A percentile compares a stretch with the other conserved stretches of the same genome.
Conservation (phyloP, 225 moss, liverwort and hornwort species). For the Lunularia cruciata region DNA sequence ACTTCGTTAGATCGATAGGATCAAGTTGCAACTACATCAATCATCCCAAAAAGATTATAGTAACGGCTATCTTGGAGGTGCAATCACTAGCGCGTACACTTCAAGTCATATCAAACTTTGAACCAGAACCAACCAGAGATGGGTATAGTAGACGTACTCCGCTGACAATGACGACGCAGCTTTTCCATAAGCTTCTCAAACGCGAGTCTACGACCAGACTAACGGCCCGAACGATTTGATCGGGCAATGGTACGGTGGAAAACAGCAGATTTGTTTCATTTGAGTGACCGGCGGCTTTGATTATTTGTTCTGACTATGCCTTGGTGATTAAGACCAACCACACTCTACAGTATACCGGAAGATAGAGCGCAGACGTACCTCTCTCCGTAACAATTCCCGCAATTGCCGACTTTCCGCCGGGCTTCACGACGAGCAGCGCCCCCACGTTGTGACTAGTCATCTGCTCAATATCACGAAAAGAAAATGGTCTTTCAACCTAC, state of each 20-base stretch:
- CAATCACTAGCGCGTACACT: neutral
- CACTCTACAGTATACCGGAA: neutral
- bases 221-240: too few species aligned
- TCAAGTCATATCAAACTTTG: neutral
- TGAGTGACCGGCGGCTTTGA: neutral
- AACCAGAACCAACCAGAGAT: too few species aligned
- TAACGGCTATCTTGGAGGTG: neutral
- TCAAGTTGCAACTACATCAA: too few species aligned
- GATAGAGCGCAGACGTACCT: conserved; percentile 39
- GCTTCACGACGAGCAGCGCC: conserved; percentile 86
- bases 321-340: neutral
- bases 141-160: too few species aligned
- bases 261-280: neutral
- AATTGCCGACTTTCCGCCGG: conserved; percentile 56
- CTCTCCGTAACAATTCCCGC: conserved; percentile 98
- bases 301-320: neutral
- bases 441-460: conserved; percentile 98
- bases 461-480: conserved; percentile 30
- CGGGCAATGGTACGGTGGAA: too few species aligned
- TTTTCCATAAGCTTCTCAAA: too few species aligned
- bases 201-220: too few species aligned
- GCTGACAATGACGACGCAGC: too few species aligned
- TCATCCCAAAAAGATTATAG: neutral
- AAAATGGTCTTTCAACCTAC: neutral
- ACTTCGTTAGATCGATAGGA: neutral